Evolutionary conservation across 768 basidiomycete genomes (phyloP), one percentile per base, ranked within the genome.

Genomic region (Russula earlei): DNA sequence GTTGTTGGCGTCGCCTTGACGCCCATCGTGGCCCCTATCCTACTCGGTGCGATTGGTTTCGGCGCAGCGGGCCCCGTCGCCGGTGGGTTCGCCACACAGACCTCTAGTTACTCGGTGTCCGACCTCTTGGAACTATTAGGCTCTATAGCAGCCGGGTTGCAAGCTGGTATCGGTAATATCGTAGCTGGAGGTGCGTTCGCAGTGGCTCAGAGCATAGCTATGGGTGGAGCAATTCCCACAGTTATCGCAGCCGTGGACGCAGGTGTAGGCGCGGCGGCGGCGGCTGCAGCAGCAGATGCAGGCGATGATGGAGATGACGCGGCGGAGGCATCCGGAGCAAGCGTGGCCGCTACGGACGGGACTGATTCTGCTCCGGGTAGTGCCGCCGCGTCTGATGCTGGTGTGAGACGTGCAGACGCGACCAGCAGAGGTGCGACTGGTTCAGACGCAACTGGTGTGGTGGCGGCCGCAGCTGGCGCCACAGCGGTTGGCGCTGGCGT

Each of bases 141-240:
- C 20, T 14, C 50, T 0, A 14, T 52, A 0, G 50, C 59, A 5
- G 40, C 55, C 4, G 25, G 6, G 0, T 52, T 43, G 1, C 55
- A 60, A 24, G 27, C 59, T 12, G 15, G 36, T 5, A 52, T 56
- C 11, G 55, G 55, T 7, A 52, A 49, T 22, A 49, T 56, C 27
- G 55, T 11, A 4, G 44, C 38, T 2, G 55, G 50, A 10, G 52
- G 49, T 24, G 7, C 44, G 6, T 53, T 57, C 27, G 45, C 55
- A 6, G 5, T 4, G 0, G 20, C 15, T 8, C 59, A 57, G 25
- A 53, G 55, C 14, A 20, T 44, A 10, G 45, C 49, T 6, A 60
- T 53, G 50, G 55, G 55, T 2, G 59, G 59, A 15, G 46, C 34
- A 12, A 22, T 33, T 24, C 50, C 46, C 9, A 6, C 36, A 5